A percentile compares a stretch with the other conserved stretches of the same genome.
phyloP scores from a whole-genome alignment of 805 yeast genomes.

The Cyberlindnera euphorbiae region DNA sequence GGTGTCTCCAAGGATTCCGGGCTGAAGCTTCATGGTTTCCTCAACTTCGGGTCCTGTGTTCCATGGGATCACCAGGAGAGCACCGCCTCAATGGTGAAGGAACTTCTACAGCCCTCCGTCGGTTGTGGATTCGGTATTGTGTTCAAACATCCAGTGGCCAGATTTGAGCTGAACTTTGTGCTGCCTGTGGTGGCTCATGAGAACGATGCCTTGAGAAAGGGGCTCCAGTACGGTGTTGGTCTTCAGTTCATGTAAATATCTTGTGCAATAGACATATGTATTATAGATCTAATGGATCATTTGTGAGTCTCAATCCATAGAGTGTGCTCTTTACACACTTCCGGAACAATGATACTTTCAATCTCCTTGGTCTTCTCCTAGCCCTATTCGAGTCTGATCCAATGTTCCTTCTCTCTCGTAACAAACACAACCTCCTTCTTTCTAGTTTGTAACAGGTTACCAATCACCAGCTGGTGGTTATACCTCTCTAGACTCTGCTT shows the following conservation, averaged over 20 bases:
- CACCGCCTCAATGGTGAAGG: constrained; percentile 21
- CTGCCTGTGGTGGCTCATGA: constrained; percentile 52
- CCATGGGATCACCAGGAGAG: constrained; percentile 30
- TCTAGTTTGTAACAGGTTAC: constrained; percentile 85
- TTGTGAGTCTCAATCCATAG: constrained; percentile 46
- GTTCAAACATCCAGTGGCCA: constrained; percentile 59
- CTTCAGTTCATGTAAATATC: constrained; percentile 44
- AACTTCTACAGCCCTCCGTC: constrained; percentile 40
- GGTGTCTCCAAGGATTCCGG: constrained; percentile 41
- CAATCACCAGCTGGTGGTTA: constrained; percentile 91
- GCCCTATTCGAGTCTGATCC: constrained; percentile 47
- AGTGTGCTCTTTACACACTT: constrained; percentile 59
- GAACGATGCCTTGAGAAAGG: constrained; percentile 51
- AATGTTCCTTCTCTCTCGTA: constrained; percentile 35
- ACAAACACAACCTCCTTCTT: constrained; percentile 87
- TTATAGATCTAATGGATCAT: neutral
- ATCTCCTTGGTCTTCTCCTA: constrained; percentile 48
- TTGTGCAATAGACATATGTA: neutral
- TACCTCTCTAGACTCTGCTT: constrained; percentile 75
- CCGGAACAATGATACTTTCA: constrained; percentile 78
- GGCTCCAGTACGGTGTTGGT: constrained; percentile 65
- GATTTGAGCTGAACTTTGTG: constrained; percentile 62
- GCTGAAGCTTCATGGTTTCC: constrained; percentile 57
- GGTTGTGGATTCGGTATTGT: constrained; percentile 57
- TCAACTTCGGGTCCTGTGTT: constrained; percentile 60